Evolutionary conservation across 306 rosid species (phyloP).

Genomic region (Sphenostylis stenocarpa): DNA sequence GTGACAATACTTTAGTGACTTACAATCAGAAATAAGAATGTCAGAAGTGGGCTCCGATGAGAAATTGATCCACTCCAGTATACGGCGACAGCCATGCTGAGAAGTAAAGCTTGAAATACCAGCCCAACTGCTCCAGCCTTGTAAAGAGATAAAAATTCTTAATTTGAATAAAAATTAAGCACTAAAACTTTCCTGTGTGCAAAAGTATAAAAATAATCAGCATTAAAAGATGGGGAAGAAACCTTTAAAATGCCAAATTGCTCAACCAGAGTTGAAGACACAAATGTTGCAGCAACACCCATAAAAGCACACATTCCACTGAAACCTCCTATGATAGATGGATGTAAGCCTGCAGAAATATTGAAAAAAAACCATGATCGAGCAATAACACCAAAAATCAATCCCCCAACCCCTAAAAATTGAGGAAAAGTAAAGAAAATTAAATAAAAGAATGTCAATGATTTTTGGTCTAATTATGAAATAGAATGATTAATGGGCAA

Average conservation of each 20-base stretch:
- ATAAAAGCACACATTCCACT: slow-evolving; percentile 89
- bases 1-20: slow-evolving; percentile 40
- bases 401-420: neutral
- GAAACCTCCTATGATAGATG: slow-evolving; percentile 86
- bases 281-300: slow-evolving; percentile 97
- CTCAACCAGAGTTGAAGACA: slow-evolving; percentile 77
- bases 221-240: slow-evolving; percentile 5
- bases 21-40: slow-evolving; percentile 83
- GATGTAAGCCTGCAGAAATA: slow-evolving; percentile 67
- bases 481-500: neutral
- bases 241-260: slow-evolving; percentile 90
- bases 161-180: neutral
- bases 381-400: neutral
- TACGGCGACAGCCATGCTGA: slow-evolving; percentile 81
- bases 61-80: slow-evolving; percentile 75
- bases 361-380: neutral
- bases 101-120: slow-evolving; percentile 90
- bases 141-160: slow-evolving; percentile 22
- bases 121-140: slow-evolving; percentile 97
- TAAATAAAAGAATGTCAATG: neutral
- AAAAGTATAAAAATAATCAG: neutral
- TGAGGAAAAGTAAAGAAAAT: neutral
- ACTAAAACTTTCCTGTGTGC: neutral
- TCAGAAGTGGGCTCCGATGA: slow-evolving; percentile 73
- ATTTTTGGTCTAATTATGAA: slow-evolving; percentile 10